Evolutionary conservation across 139 green algal species (phyloP).

Genomic region (Mesotaenium endlicherianum): DNA sequence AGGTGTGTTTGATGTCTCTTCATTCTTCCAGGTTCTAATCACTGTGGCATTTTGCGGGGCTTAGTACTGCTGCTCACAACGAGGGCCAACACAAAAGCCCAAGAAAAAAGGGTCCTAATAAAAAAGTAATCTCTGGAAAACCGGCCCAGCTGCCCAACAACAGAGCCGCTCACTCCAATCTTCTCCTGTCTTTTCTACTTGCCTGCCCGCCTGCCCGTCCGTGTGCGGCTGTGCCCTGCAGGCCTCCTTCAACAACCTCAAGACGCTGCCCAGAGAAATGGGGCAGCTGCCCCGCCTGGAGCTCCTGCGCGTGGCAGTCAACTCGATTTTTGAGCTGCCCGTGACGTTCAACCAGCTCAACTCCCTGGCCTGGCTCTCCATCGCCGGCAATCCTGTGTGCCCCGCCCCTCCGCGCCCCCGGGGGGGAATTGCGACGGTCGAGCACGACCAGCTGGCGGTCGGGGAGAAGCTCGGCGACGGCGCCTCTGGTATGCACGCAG

Average conservation of each 20-base stretch:
- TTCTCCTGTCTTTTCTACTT: neutral
- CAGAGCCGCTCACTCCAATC: neutral
- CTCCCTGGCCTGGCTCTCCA: constrained; percentile 71
- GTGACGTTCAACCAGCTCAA: constrained; percentile 43
- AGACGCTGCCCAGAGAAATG: constrained; percentile 60
- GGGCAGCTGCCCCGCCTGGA: constrained; percentile 66
- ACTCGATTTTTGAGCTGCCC: constrained; percentile 58
- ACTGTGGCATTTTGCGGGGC: too few species aligned
- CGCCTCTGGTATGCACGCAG: constrained; percentile 57
- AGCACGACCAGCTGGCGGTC: constrained; percentile 56
- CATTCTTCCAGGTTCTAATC: too few species aligned
- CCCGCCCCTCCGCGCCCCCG: constrained; percentile 39
- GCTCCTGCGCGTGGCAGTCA: constrained; percentile 70
- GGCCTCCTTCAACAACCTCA: constrained; percentile 76
- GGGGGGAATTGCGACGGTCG: constrained; percentile 42
- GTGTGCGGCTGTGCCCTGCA: constrained; percentile 48
- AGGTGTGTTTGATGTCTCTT: neutral
- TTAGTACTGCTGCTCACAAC: too few species aligned
- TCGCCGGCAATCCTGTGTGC: constrained; percentile 72
- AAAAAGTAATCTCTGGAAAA: too few species aligned
- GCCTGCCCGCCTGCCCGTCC: neutral
- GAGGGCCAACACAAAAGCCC: too few species aligned
- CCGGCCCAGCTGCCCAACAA: too few species aligned
- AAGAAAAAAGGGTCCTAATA: too few species aligned
- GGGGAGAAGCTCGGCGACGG: constrained; percentile 70